Base-by-base conservation (phyloP, 2,329 filamentous ascomycete species). In the Diplodia corticola region DNA sequence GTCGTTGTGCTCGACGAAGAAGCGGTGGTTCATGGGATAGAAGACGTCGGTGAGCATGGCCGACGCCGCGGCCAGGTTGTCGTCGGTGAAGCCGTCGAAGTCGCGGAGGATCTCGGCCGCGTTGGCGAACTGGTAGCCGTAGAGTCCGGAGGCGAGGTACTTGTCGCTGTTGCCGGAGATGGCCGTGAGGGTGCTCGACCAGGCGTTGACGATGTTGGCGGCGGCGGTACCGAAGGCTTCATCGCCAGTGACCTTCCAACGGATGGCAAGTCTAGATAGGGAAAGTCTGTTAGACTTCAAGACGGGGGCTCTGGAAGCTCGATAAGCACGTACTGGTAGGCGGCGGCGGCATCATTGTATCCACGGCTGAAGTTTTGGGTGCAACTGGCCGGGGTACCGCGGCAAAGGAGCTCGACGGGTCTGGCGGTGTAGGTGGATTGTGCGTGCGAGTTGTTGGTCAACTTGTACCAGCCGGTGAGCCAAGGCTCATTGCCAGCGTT, bases 91-190 rank as follows among this genome's bases (percentile, higher is more conserved):
- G 1, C 71, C 74, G 9, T 60, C 28, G 60, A 81, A 78, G 22
- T 66, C 69, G 1, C 79, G 71, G 53, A 83, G 70, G 1, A 83
- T 71, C 67, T 83, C 82, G 0, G 75, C 82, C 0, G 78, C 81
- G 54, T 83, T 83, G 17, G 81, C 81, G 13, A 83, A 71, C 67
- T 83, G 73, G 64, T 82, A 82, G 0, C 81, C 81, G 37, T 83
- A 80, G 1, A 83, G 68, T 0, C 81, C 81, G 0, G 78, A 72
- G 0, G 78, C 77, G 2, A 83, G 77, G 64, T 73, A 78, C 28
- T 69, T 75, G 65, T 82, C 80, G 4, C 72, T 70, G 26, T 67
- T 75, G 0, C 80, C 80, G 15, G 66, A 68, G 37, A 82, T 67
- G 10, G 26, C 54, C 0, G 70, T 73, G 5, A 81, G 67, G 1